These are phyloP conservation scores for Plasmodium chabaudi DNA, from an alignment of 169 alveolate genomes.

Conservation along the genomic window DNA sequence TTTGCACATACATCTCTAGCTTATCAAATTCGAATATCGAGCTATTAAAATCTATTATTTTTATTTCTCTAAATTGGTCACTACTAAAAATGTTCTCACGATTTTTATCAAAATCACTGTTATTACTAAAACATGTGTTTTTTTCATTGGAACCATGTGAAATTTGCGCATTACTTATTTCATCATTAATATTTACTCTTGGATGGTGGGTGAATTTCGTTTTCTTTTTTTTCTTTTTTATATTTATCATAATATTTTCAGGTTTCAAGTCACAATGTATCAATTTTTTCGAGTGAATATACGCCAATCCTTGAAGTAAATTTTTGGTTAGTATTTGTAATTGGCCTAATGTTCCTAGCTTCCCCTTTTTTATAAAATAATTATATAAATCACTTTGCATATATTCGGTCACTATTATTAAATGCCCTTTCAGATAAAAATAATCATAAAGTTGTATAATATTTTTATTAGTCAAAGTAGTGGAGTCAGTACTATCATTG, in stretches of 20 bases:
- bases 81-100: slow-evolving; percentile 20
- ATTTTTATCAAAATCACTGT: neutral
- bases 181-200: neutral
- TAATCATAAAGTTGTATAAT: slow-evolving; percentile 87
- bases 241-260: slow-evolving; percentile 91
- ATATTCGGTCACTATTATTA: slow-evolving; percentile 95
- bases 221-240: slow-evolving; percentile 32
- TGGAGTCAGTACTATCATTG: no score
- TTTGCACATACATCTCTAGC: slow-evolving; percentile 95
- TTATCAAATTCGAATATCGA: slow-evolving; percentile 95
- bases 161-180: neutral
- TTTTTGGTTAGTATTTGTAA: slow-evolving; percentile 67
- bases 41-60: slow-evolving; percentile 98
- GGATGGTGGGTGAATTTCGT: neutral
- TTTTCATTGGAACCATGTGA: neutral
- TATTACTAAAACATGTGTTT: neutral
- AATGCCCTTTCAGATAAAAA: slow-evolving; percentile 95
- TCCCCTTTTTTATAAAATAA: slow-evolving; percentile 89
- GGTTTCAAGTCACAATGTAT: slow-evolving; percentile 98
- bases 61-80: slow-evolving; percentile 84
- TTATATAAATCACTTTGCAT: slow-evolving; percentile 92
- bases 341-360: slow-evolving; percentile 81
- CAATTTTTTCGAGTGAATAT: slow-evolving; percentile 93
- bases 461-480: slow-evolving; percentile 20
- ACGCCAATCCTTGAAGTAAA: slow-evolving; percentile 77